Evolutionary conservation across 1,284 basidiomycete species (phyloP).

Genomic region (Hypsizygus ulmarius): DNA sequence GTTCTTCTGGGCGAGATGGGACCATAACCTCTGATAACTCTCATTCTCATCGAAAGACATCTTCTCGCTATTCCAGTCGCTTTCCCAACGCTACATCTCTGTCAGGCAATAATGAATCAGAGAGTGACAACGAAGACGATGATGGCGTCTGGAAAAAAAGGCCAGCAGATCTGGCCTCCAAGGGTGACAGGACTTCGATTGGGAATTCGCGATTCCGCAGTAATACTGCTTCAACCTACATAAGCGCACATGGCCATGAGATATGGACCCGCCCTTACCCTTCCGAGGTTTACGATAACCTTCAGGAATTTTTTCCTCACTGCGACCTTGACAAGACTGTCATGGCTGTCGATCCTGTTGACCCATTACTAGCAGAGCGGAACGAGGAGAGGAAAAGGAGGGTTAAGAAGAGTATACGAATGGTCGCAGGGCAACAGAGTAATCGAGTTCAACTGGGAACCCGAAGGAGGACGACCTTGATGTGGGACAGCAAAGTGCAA

Average conservation of each 20-base stretch:
- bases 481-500: conserved; percentile 83
- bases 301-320: conserved; percentile 89
- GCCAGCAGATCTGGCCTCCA: conserved; percentile 22
- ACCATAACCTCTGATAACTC: too few species aligned
- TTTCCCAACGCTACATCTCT: conserved; percentile 2
- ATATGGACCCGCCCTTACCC: conserved; percentile 66
- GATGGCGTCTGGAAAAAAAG: conserved; percentile 30
- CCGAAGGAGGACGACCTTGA: conserved; percentile 74
- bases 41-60: neutral
- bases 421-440: conserved; percentile 72
- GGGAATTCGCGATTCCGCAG: conserved; percentile 13
- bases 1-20: too few species aligned
- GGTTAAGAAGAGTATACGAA: conserved; percentile 74
- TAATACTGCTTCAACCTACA: conserved; percentile 21
- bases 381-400: conserved; percentile 22
- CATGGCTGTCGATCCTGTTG: conserved; percentile 44
- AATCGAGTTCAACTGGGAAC: conserved; percentile 27
- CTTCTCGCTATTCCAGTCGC: conserved; percentile 1
- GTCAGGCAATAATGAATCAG: conserved; percentile 11
- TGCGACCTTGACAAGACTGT: conserved; percentile 87
- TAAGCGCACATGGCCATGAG: conserved; percentile 47
- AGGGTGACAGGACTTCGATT: conserved; percentile 6
- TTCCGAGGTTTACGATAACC: conserved; percentile 82
- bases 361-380: conserved; percentile 34
- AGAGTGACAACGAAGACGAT: conserved; percentile 26